A percentile compares a stretch with the other conserved stretches of the same genome.
These are phyloP conservation scores for Aspergillus wentii DNA, from an alignment of 495 filamentous ascomycete species.

Conservation along the genomic window DNA sequence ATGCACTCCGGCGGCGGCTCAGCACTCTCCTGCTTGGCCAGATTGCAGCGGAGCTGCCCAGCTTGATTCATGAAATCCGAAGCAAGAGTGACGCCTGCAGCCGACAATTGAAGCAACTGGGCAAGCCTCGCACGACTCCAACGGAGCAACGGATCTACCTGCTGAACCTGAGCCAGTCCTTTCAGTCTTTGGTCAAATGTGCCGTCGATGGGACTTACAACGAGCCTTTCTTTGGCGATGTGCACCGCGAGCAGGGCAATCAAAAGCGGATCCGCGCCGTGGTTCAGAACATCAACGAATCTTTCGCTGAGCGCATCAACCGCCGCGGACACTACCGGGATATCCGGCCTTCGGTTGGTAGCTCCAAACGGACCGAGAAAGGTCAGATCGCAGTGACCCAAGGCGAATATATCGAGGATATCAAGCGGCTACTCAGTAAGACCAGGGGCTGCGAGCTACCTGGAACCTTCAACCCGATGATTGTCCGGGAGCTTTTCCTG, in stretches of 20 bases:
- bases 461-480: slow-evolving; percentile 46
- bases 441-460: slow-evolving; percentile 44
- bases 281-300: slow-evolving; percentile 49
- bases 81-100: slow-evolving; percentile 24
- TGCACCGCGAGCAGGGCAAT: slow-evolving; percentile 29
- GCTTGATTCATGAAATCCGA: slow-evolving; percentile 53
- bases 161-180: slow-evolving; percentile 44
- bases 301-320: slow-evolving; percentile 46
- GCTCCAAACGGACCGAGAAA: too few species aligned
- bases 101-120: slow-evolving; percentile 40
- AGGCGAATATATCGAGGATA: slow-evolving; percentile 32
- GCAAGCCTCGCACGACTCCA: slow-evolving; percentile 38
- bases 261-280: slow-evolving; percentile 54
- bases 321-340: slow-evolving; percentile 36
- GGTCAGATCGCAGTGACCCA: slow-evolving; percentile 20
- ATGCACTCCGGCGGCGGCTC: slow-evolving; percentile 42
- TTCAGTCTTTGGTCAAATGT: slow-evolving; percentile 43
- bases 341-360: slow-evolving; percentile 7
- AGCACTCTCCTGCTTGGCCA: slow-evolving; percentile 54
- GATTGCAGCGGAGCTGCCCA: slow-evolving; percentile 53
- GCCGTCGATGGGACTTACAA: slow-evolving; percentile 54
- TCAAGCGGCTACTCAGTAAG: slow-evolving; percentile 31
- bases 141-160: slow-evolving; percentile 51
- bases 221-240: slow-evolving; percentile 50
- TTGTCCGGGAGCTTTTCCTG: slow-evolving; percentile 46